These are phyloP conservation scores for Xylaria arbuscula DNA, from an alignment of 2,329 filamentous ascomycete species.

Conservation along the genomic window DNA sequence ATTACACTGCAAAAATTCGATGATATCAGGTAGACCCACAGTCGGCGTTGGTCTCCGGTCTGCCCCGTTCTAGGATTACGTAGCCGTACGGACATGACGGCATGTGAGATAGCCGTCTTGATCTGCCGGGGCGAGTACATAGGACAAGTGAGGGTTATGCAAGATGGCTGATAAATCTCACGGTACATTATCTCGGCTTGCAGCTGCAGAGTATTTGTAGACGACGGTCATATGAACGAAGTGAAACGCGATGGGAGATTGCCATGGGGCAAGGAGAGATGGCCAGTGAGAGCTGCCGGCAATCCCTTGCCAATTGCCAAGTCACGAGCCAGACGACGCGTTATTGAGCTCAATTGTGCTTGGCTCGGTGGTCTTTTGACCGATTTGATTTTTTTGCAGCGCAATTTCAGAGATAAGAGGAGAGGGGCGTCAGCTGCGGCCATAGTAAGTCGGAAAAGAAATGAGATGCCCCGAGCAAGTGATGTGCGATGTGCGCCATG, in stretches of 20 bases:
- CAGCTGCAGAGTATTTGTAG: neutral
- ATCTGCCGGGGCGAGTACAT: neutral
- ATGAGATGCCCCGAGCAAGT: slow-evolving; percentile 15
- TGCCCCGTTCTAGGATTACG: neutral
- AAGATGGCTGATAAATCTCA: neutral
- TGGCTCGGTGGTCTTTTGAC: slow-evolving; percentile 16
- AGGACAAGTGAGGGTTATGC: slow-evolving; percentile 8
- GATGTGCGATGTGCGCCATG: slow-evolving; percentile 6
- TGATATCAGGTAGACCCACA: slow-evolving; percentile 12
- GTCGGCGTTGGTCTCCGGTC: slow-evolving; percentile 19
- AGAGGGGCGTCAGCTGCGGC: slow-evolving; percentile 13
- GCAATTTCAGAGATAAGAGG: slow-evolving; percentile 16
- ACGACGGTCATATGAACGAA: neutral
- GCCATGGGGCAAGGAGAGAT: neutral
- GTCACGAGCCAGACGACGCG: neutral
- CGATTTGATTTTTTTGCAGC: slow-evolving; percentile 2
- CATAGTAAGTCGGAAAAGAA: slow-evolving; percentile 15
- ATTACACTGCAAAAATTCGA: neutral
- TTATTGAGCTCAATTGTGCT: neutral
- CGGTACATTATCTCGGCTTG: neutral
- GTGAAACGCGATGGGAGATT: neutral
- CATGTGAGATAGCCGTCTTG: neutral
- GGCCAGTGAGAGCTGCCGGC: neutral
- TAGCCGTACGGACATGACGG: slow-evolving; percentile 14
- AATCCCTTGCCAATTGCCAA: neutral